phyloP scores from a whole-genome alignment of 805 yeast genomes.

The Candida xiaguanensis region DNA sequence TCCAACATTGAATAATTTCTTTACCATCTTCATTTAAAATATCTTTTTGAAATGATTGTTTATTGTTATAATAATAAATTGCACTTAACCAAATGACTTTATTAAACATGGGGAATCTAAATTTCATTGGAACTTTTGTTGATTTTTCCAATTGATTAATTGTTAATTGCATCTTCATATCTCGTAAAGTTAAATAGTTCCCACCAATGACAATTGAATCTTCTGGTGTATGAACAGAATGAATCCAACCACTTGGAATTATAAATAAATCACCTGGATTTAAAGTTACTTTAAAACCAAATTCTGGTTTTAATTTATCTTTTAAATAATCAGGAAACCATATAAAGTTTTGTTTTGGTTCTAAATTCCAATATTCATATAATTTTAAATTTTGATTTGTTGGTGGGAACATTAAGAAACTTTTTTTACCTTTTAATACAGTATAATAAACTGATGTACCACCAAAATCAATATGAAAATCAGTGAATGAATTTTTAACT shows the following conservation, averaged over 20 bases:
- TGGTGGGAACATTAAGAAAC: constrained; percentile 78
- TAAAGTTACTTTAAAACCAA: constrained; percentile 54
- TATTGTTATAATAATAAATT: constrained; percentile 34
- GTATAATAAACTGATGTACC: constrained; percentile 92
- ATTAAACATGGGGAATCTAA: constrained; percentile 74
- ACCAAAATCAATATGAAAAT: constrained; percentile 88
- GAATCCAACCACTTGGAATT: constrained; percentile 93
- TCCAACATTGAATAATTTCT: constrained; percentile 11
- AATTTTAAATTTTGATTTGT: constrained; percentile 55
- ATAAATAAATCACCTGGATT: constrained; percentile 68
- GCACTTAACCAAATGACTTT: constrained; percentile 68
- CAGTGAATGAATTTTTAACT: constrained; percentile 75
- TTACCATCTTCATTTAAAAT: constrained; percentile 12
- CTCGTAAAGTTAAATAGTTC: constrained; percentile 67
- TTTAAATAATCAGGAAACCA: constrained; percentile 61
- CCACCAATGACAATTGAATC: constrained; percentile 88
- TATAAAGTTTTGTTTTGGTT: constrained; percentile 53
- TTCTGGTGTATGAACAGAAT: constrained; percentile 77
- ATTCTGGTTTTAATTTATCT: constrained; percentile 23
- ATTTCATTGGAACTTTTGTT: constrained; percentile 72
- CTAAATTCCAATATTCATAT: constrained; percentile 71
- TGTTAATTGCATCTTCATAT: constrained; percentile 58
- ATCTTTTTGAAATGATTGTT: constrained; percentile 16
- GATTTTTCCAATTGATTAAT: constrained; percentile 59
- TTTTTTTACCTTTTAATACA: constrained; percentile 68